Evolutionary conservation across 768 basidiomycete species (phyloP).

Genomic region (Leccinum uliginosum): DNA sequence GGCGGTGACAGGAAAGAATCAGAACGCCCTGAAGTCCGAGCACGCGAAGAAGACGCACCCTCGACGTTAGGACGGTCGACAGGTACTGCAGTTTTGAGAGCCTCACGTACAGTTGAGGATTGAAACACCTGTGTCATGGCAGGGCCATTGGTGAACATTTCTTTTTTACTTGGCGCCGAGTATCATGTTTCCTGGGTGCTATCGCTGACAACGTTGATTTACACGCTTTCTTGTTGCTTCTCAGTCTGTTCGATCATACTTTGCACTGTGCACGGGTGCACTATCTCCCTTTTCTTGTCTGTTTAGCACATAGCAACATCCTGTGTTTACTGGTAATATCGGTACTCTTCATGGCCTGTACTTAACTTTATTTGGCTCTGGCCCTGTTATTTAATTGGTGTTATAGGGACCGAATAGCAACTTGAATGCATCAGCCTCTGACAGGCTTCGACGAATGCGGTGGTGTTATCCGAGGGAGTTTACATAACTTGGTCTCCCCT

Average conservation of each 20-base stretch:
- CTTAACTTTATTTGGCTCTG: not conserved
- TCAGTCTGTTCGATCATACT: conserved; percentile 8
- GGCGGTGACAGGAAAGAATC: conserved; percentile 4
- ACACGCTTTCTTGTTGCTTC: conserved; percentile 7
- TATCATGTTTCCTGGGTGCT: not conserved
- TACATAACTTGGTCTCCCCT: not conserved
- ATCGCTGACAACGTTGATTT: not conserved
- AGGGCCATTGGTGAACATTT: not conserved
- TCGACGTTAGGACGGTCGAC: conserved; percentile 27
- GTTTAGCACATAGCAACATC: conserved; percentile 4
- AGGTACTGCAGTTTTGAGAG: conserved; percentile 18
- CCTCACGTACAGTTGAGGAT: not conserved
- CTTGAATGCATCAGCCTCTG: too few relatives aligned
- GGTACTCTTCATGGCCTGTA: not conserved
- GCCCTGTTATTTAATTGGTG: not conserved
- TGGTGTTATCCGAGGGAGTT: not conserved
- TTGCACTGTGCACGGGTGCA: conserved; percentile 3
- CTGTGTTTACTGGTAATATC: conserved; percentile 3
- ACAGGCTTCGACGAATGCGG: too few relatives aligned
- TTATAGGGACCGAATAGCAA: not conserved
- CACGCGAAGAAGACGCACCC: conserved; percentile 17
- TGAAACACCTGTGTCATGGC: not conserved
- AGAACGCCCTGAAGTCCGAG: conserved; percentile 5
- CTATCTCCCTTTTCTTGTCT: conserved; percentile 1
- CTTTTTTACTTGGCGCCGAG: not conserved